Base-by-base conservation (phyloP, 139 green algal species). In the Coelastrella sp. region DNA sequence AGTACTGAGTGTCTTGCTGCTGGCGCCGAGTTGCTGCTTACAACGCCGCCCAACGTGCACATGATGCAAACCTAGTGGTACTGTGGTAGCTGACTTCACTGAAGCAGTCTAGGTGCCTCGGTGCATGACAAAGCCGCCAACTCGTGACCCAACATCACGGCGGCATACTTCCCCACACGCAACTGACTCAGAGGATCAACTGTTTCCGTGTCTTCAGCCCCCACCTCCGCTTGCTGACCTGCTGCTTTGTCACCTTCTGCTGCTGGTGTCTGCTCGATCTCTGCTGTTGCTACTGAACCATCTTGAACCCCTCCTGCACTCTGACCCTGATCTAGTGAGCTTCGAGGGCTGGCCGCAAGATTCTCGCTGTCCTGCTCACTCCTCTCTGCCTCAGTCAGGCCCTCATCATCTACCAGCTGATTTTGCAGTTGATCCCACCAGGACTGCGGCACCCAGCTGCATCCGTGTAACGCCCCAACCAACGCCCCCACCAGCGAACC, bases 341-440 rank as follows among this genome's bases (percentile, higher is more conserved):
- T 24, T 24, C 68, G n/a, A 25, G 68, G 68, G 19, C 68, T 76
- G 19, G 17, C 7, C 15, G 8, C 24, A 11, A 76, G 24, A 57
- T 8, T 25, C 49, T 63, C 27, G 24, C 78, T 83, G 35, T 86
- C 56, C 49, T 27, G n/a, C 20, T 7, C 59, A 11, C 58, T 19
- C 19, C 59, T 22, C 74, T 61, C 80, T 22, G 3, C 7, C 58
- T 73, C 25, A 12, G 17, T 76, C 15, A 76, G 10, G 10, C 35
- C 78, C 15, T 63, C 78, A 14, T 15, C 80, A 73, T 75, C 58
- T 20, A 22, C 22, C 58, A 25, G 20, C 66, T 80, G 20, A 57
- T 81, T 49, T 17, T 81, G 68, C 84, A 93, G 35, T 19, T 56
- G n/a, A n/a, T 57, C 14, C 86, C 86, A 90, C 86, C 86, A 90